Conservation (phyloP, 441 rosid genomes). For the Brassica hybrid region DNA sequence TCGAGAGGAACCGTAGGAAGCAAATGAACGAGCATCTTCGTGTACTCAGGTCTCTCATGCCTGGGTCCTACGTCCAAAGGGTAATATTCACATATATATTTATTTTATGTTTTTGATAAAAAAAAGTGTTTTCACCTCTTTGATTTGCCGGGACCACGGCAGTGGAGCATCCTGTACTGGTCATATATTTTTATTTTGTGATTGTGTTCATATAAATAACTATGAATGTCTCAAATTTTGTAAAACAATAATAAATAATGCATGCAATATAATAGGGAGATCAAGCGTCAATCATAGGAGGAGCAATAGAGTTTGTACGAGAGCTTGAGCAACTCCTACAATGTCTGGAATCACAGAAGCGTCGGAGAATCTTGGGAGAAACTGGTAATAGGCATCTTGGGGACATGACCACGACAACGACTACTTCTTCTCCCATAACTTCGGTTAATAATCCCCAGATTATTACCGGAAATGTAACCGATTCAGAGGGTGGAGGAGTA, state of each 20-base stretch:
- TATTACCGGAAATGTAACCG: slow-evolving; percentile 32
- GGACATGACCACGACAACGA: slow-evolving; percentile 48
- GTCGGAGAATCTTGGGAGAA: slow-evolving; percentile 65
- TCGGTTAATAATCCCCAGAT: slow-evolving; percentile 46
- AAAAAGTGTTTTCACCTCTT: too few species aligned
- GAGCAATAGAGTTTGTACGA: slow-evolving; percentile 81
- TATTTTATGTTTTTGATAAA: too few species aligned
- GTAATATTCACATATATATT: slow-evolving; percentile 38
- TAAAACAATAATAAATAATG: not conserved
- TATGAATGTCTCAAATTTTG: not conserved
- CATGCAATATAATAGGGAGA: slow-evolving; percentile 54
- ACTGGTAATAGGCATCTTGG: slow-evolving; percentile 46
- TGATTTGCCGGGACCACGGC: too few species aligned
- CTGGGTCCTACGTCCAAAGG: slow-evolving; percentile 91
- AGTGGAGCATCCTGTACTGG: too few species aligned
- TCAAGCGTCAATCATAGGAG: slow-evolving; percentile 83
- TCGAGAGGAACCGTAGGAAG: too few species aligned
- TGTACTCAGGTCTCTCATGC: slow-evolving; percentile 91
- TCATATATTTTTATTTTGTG: slow-evolving; percentile 35
- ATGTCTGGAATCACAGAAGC: slow-evolving; percentile 81
- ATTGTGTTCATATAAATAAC: not conserved
- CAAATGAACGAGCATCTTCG: too few species aligned
- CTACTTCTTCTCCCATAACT: slow-evolving; percentile 47
- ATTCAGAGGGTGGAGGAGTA: slow-evolving; percentile 40
- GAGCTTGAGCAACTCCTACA: slow-evolving; percentile 82